Evolutionary conservation across 2,329 filamentous ascomycete genomes (phyloP), one percentile per base, ranked within the genome.

Genomic region (Ophiobolus disseminans): DNA sequence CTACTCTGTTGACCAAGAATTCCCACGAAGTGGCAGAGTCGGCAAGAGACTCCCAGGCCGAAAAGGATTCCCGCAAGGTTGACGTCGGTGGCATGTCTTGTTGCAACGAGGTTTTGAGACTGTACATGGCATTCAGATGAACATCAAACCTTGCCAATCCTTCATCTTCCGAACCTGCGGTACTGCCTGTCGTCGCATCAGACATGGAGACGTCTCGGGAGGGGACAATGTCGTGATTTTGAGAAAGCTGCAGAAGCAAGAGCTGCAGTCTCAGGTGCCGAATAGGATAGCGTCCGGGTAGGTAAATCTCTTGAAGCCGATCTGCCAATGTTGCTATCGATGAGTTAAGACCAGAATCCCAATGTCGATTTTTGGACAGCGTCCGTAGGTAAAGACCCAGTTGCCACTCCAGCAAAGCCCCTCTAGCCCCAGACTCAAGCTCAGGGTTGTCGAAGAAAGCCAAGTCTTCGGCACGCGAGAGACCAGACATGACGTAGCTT

Each of bases 211-310:
- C 11, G 48, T 30, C 3, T 41, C 38, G 48, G 65, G 57, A 40
- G 34, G 88, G 68, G 22, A 85, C 75, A 59, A 87, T 81, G 55
- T 88, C 84, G 14, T 88, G 73, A 1, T 84, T 80, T 2, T 83
- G 82, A 7, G 78, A 80, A 25, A 74, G 54, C 38, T 70, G 69
- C 10, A 73, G 54, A 25, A 72, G 48, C 7, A 60, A 39, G 6
- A 64, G 41, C 5, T 35, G 52, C 14, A 66, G 48, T 36, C 73
- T 64, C 30, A 65, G 52, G 16, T 63, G 59, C 37, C 73, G 64
- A 28, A 76, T 39, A 1, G 73, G 73, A 39, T 66, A 73, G 3
- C 43, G 30, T 6, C 54, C 30, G 3, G 53, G 38, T 2, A 41
- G 26, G 28, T 76, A 76, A 9, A 74, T 36, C 3, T 61, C 53